phyloP scores from a whole-genome alignment of 2,329 filamentous ascomycete genomes.

The Beauveria medogensis region DNA sequence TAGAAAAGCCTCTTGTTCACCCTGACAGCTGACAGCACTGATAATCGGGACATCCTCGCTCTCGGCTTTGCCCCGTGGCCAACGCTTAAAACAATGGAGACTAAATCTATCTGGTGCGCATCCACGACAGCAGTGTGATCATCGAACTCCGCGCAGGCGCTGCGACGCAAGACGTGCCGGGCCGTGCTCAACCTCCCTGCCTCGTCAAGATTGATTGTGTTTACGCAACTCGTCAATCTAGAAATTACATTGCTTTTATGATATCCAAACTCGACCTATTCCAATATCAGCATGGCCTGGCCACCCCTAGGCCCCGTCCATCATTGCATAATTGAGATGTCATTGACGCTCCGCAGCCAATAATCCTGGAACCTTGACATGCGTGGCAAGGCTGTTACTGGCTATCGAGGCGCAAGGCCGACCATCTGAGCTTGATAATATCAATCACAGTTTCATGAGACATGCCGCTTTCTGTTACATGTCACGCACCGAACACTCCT shows the following conservation, averaged over 20 bases:
- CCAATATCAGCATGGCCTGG: background rate
- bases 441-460: background rate
- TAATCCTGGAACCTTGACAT: background rate
- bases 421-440: background rate
- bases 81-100: background rate
- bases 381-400: background rate
- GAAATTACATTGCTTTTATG: background rate
- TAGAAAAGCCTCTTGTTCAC: background rate
- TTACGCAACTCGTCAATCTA: background rate
- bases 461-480: background rate
- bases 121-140: background rate
- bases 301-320: background rate
- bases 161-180: background rate
- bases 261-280: background rate
- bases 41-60: background rate
- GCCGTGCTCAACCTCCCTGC: background rate
- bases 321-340: background rate
- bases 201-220: background rate
- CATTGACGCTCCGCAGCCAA: background rate
- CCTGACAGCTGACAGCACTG: background rate
- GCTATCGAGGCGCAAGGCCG: background rate
- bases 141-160: background rate
- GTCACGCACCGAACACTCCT: background rate
- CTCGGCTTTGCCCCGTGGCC: background rate
- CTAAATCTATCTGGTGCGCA: background rate